Evolutionary conservation across 129 eudicot genomes (phyloP).

Genomic region (Gnaphalium uliginosum): DNA sequence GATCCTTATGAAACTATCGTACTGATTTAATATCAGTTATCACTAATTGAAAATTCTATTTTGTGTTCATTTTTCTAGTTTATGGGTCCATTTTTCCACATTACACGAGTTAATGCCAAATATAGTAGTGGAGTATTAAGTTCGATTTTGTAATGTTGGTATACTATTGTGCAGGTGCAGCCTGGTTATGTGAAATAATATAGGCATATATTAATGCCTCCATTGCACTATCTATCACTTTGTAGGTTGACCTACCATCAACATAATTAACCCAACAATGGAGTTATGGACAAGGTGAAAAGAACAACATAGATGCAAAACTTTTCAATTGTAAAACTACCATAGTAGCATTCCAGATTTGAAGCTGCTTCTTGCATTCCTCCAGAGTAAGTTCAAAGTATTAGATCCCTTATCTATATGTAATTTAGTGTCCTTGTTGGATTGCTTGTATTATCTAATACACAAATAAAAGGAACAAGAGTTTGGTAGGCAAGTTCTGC

Average conservation of each 20-base stretch:
- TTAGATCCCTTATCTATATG: neutral
- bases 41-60: neutral
- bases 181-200: neutral
- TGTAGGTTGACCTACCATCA: neutral
- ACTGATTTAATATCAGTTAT: neutral
- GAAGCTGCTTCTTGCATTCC: neutral
- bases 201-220: neutral
- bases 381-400: neutral
- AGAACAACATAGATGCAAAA: neutral
- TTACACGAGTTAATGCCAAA: neutral
- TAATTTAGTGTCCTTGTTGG: neutral
- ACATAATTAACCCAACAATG: neutral
- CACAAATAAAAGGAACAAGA: neutral
- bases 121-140: neutral
- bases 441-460: neutral
- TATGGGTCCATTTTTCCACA: neutral
- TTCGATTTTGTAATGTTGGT: neutral
- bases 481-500: neutral
- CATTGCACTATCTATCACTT: neutral
- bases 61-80: neutral
- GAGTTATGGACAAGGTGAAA: neutral
- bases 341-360: neutral
- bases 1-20: neutral
- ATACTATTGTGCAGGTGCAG: no score
- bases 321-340: neutral